These are phyloP conservation scores for Xerocomus spinulosus DNA, from an alignment of 768 basidiomycete species.

Conservation along the genomic window DNA sequence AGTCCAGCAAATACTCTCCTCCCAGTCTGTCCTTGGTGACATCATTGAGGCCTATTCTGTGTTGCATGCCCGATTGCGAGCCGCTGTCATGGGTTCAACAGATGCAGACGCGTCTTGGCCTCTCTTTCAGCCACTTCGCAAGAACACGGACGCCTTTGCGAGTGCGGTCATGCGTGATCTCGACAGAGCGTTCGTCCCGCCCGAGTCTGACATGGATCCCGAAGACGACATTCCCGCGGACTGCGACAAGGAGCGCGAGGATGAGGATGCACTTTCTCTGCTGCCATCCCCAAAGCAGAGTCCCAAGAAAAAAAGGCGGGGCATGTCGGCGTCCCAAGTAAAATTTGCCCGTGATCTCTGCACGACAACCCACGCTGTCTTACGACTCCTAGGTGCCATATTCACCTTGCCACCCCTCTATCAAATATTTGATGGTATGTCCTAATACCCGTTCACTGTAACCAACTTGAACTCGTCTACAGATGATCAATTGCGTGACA, in stretches of 20 bases:
- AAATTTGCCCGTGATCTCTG: slow-evolving; percentile 78
- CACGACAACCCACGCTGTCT: slow-evolving; percentile 64
- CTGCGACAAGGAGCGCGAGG: slow-evolving; percentile 21
- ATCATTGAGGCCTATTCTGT: slow-evolving; percentile 73
- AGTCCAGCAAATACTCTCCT: slow-evolving; percentile 53
- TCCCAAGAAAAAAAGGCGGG: slow-evolving; percentile 51
- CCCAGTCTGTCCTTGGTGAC: slow-evolving; percentile 45
- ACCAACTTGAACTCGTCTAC: slow-evolving; percentile 8
- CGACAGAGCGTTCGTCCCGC: slow-evolving; percentile 58
- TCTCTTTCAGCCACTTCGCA: slow-evolving; percentile 65
- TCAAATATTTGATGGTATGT: slow-evolving; percentile 58
- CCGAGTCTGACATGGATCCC: slow-evolving; percentile 26
- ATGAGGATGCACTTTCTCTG: slow-evolving; percentile 27
- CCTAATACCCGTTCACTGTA: background rate
- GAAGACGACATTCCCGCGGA: slow-evolving; percentile 24
- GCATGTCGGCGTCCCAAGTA: slow-evolving; percentile 73
- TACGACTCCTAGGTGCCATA: slow-evolving; percentile 58
- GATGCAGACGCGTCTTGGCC: slow-evolving; percentile 64
- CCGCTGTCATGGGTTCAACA: slow-evolving; percentile 36
- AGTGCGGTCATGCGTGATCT: slow-evolving; percentile 66
- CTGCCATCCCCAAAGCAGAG: slow-evolving; percentile 70
- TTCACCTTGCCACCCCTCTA: slow-evolving; percentile 58
- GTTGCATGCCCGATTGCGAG: slow-evolving; percentile 60
- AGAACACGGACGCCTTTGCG: slow-evolving; percentile 47
- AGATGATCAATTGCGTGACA: slow-evolving; percentile 57